Conservation (phyloP, 169 alveolate species). For the Neospora caninum region DNA sequence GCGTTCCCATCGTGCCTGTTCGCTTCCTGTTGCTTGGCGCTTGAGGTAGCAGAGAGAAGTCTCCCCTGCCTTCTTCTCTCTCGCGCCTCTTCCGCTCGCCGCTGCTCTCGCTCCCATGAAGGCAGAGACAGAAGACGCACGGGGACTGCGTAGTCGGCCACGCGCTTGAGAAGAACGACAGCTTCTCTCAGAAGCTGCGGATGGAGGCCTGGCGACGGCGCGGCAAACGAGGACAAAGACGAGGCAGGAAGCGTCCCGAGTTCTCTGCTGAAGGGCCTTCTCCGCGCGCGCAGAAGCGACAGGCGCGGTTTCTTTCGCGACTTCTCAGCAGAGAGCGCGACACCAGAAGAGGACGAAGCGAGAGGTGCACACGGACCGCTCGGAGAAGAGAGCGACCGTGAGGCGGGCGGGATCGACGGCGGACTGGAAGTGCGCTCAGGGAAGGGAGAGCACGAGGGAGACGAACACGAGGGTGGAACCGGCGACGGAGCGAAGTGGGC, state of each 20-base stretch:
- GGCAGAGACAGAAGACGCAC: not conserved
- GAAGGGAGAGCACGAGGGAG: not conserved
- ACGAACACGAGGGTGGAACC: not conserved
- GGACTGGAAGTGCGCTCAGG: not conserved
- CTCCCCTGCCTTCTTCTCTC: not conserved
- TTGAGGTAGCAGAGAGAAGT: too few relatives aligned
- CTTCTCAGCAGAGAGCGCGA: not conserved
- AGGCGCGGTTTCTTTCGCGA: not conserved
- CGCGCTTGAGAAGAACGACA: constrained; percentile 2
- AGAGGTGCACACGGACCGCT: too few relatives aligned
- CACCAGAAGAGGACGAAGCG: not conserved
- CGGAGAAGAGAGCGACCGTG: too few relatives aligned
- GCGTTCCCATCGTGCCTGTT: too few relatives aligned
- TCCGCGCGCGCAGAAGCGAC: not conserved
- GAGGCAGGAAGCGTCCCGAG: not conserved
- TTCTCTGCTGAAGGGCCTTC: not conserved
- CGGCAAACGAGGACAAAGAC: not conserved
- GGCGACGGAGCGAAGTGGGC: not conserved
- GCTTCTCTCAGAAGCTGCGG: constrained; percentile 13
- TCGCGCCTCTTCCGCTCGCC: not conserved
- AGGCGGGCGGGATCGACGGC: not conserved
- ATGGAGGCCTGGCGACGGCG: not conserved
- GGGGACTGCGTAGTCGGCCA: not conserved
- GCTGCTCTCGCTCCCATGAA: not conserved
- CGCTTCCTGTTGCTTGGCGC: too few relatives aligned